Evolutionary conservation across 306 rosid genomes (phyloP).

Genomic region (Rubus idaeus): DNA sequence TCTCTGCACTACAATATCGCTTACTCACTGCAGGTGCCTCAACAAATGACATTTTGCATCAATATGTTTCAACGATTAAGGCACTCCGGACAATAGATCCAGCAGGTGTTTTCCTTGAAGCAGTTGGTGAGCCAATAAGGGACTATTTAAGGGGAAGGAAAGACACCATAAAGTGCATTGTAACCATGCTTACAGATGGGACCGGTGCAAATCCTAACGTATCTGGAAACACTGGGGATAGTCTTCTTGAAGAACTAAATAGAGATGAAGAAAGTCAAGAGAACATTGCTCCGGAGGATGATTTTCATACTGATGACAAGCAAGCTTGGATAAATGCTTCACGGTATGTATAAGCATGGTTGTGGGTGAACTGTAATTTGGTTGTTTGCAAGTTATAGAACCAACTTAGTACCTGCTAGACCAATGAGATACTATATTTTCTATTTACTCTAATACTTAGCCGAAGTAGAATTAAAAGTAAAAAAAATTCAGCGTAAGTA

Average conservation of each 20-base stretch:
- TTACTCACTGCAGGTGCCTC: slow-evolving; percentile 99
- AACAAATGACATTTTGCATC: slow-evolving; percentile 96
- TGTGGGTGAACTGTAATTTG: slow-evolving; percentile 3
- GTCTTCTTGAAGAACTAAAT: slow-evolving; percentile 98
- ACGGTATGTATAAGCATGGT: slow-evolving; percentile 44
- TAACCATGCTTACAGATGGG: slow-evolving; percentile 96
- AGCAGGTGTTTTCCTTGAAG: slow-evolving; percentile 96
- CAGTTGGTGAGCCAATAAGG: slow-evolving; percentile 95
- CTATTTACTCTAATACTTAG: slow-evolving; percentile 10
- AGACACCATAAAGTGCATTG: slow-evolving; percentile 96
- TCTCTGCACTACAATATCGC: slow-evolving; percentile 87
- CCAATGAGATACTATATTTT: background rate
- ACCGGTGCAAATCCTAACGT: slow-evolving; percentile 76
- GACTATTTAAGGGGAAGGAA: slow-evolving; percentile 96
- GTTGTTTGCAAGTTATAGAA: slow-evolving; percentile 7
- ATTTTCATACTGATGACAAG: slow-evolving; percentile 84
- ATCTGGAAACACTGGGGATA: slow-evolving; percentile 89
- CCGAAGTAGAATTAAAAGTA: background rate
- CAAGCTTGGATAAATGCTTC: slow-evolving; percentile 88
- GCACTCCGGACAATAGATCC: slow-evolving; percentile 95
- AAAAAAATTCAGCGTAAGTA: background rate
- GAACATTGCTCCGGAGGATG: slow-evolving; percentile 70
- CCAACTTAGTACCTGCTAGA: background rate
- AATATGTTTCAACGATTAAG: slow-evolving; percentile 92
- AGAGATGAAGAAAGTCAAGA: slow-evolving; percentile 92